Evolutionary conservation across 768 basidiomycete genomes (phyloP).

Genomic region (Xanthoconium purpureum): DNA sequence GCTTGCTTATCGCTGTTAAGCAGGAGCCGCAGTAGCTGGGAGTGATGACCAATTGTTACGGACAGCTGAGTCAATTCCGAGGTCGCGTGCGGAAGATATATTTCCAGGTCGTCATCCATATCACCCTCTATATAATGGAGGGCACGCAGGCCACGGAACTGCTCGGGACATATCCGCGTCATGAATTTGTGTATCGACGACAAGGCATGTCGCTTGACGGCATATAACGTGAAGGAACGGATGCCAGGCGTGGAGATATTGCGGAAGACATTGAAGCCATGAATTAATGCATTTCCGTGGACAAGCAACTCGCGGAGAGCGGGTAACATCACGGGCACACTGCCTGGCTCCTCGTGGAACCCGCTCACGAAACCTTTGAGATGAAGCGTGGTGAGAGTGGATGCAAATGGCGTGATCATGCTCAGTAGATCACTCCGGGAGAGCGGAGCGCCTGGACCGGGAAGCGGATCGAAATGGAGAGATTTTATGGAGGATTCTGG

Average conservation of each 20-base stretch:
- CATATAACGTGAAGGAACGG: conserved; percentile 23
- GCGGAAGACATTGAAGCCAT: conserved; percentile 35
- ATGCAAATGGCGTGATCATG: conserved; percentile 28
- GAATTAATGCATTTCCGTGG: conserved; percentile 31
- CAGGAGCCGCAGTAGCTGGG: conserved; percentile 32
- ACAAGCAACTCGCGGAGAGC: conserved; percentile 28
- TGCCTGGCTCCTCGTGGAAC: conserved; percentile 32
- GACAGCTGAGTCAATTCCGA: conserved; percentile 36
- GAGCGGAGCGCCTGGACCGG: conserved; percentile 28
- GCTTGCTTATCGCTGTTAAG: conserved; percentile 35
- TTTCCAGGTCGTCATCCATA: conserved; percentile 35
- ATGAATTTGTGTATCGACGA: conserved; percentile 37
- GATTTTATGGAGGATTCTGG: conserved; percentile 27
- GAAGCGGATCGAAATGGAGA: conserved; percentile 35
- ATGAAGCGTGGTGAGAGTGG: conserved; percentile 31
- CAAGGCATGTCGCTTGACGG: conserved; percentile 27
- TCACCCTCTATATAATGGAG: conserved; percentile 35
- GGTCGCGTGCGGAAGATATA: conserved; percentile 32
- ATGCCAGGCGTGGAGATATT: conserved; percentile 33
- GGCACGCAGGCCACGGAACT: conserved; percentile 30
- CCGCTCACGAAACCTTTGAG: conserved; percentile 33
- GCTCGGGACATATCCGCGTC: conserved; percentile 34
- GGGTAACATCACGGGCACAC: conserved; percentile 31
- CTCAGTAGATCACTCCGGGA: conserved; percentile 27
- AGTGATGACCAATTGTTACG: conserved; percentile 31